Evolutionary conservation across 1,139 yeast genomes (phyloP).

Genomic region (Blastobotrys malaysiensis): DNA sequence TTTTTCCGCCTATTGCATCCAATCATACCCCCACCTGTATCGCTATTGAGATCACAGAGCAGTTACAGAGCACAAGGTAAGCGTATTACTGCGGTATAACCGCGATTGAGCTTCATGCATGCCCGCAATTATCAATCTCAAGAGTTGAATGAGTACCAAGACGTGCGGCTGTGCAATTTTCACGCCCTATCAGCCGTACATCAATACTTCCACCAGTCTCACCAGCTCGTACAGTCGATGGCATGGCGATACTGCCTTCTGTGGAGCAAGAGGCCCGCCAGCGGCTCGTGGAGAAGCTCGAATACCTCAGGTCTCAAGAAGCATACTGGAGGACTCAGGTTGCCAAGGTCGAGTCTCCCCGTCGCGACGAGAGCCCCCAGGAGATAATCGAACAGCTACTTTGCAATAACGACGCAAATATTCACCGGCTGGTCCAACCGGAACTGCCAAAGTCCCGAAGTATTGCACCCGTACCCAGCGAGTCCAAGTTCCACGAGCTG

Average conservation of each 20-base stretch:
- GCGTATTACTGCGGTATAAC: too few species aligned
- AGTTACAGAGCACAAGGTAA: too few species aligned
- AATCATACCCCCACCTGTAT: too few species aligned
- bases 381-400: background rate
- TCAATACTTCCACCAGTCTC: too few species aligned
- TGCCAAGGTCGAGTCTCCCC: background rate
- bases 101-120: too few species aligned
- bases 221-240: too few species aligned
- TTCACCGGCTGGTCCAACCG: background rate
- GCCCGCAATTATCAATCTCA: too few species aligned
- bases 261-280: background rate
- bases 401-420: background rate
- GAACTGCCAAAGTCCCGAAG: background rate
- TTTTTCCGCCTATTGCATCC: too few species aligned
- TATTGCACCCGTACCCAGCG: background rate
- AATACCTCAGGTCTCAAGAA: constrained; percentile 1
- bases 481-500: background rate
- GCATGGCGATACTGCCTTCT: background rate
- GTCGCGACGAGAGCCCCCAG: background rate
- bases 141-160: too few species aligned
- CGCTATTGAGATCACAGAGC: too few species aligned
- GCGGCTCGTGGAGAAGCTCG: constrained; percentile 1
- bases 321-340: constrained; percentile 3
- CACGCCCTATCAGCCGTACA: background rate
- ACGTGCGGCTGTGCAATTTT: too few species aligned